Evolutionary conservation across 805 yeast genomes (phyloP).

Genomic region (Saccharomyces jurei): DNA sequence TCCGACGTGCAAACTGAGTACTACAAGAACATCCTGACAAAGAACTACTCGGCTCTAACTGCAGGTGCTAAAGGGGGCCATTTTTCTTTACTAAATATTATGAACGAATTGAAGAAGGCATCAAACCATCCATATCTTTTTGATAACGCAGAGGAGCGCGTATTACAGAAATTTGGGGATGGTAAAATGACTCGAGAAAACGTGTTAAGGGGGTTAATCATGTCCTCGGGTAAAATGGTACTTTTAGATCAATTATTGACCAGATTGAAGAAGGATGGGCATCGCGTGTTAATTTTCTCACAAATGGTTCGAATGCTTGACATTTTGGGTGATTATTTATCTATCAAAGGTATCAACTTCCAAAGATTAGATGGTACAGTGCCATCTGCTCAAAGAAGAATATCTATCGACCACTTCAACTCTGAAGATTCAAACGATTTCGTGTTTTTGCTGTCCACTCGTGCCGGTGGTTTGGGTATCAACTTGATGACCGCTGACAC

Average conservation of each 20-base stretch:
- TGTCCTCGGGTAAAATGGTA: conserved; percentile 99
- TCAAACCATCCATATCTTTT: conserved; percentile 94
- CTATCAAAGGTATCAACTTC: conserved; percentile 77
- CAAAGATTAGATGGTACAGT: conserved; percentile 96
- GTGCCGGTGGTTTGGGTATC: conserved; percentile 99
- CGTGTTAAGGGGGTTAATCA: conserved; percentile 79
- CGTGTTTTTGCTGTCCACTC: conserved; percentile 79
- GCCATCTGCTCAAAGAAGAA: conserved; percentile 86
- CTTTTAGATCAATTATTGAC: conserved; percentile 81
- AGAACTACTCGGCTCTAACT: conserved; percentile 84
- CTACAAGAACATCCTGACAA: conserved; percentile 86
- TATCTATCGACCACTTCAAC: conserved; percentile 93
- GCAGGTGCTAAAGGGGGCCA: conserved; percentile 74
- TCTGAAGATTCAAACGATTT: conserved; percentile 90
- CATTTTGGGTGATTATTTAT: conserved; percentile 85
- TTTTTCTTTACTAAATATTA: conserved; percentile 77
- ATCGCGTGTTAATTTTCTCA: conserved; percentile 86
- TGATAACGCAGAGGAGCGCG: conserved; percentile 84
- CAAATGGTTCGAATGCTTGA: conserved; percentile 98
- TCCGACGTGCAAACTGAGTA: conserved; percentile 93
- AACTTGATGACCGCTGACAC: conserved; percentile 99
- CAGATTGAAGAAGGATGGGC: conserved; percentile 85
- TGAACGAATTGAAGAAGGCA: conserved; percentile 94
- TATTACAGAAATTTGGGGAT: conserved; percentile 57
- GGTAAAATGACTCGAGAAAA: conserved; percentile 61